Conservation (phyloP, 2,329 filamentous ascomycete species). For the Alternaria solani region DNA sequence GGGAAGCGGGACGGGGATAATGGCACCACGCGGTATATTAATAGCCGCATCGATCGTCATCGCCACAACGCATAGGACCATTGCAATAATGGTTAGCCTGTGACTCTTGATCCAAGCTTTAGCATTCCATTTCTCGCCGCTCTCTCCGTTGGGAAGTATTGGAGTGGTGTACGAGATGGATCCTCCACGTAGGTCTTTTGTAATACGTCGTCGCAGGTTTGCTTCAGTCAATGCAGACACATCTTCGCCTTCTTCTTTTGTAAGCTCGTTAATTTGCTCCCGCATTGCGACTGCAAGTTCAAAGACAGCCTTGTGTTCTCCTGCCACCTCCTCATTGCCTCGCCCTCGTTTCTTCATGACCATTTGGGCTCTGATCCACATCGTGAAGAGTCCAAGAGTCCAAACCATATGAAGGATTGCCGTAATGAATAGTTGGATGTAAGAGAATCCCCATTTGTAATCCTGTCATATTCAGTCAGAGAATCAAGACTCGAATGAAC, state of each 20-base stretch:
- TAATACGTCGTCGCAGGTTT: slow-evolving; percentile 1
- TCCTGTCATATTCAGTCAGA: slow-evolving; percentile 10
- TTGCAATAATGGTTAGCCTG: neutral
- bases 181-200: slow-evolving; percentile 13
- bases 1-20: neutral
- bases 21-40: too few species aligned
- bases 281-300: slow-evolving; percentile 32
- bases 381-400: slow-evolving; percentile 24
- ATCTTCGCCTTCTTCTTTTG: neutral
- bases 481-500: neutral
- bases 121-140: neutral
- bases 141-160: neutral
- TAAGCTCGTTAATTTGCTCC: slow-evolving; percentile 3
- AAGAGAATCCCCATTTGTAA: slow-evolving; percentile 39
- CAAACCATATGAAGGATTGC: slow-evolving; percentile 24
- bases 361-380: slow-evolving; percentile 23
- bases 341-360: slow-evolving; percentile 15
- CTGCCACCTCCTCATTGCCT: slow-evolving; percentile 13
- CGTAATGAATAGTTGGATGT: slow-evolving; percentile 28
- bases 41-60: too few species aligned
- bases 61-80: neutral
- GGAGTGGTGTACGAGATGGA: slow-evolving; percentile 25
- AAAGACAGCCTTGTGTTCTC: slow-evolving; percentile 30
- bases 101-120: neutral
- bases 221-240: slow-evolving; percentile 1